phyloP scores from a whole-genome alignment of 2,329 filamentous ascomycete species.

The Zymoseptoria ardabiliae region DNA sequence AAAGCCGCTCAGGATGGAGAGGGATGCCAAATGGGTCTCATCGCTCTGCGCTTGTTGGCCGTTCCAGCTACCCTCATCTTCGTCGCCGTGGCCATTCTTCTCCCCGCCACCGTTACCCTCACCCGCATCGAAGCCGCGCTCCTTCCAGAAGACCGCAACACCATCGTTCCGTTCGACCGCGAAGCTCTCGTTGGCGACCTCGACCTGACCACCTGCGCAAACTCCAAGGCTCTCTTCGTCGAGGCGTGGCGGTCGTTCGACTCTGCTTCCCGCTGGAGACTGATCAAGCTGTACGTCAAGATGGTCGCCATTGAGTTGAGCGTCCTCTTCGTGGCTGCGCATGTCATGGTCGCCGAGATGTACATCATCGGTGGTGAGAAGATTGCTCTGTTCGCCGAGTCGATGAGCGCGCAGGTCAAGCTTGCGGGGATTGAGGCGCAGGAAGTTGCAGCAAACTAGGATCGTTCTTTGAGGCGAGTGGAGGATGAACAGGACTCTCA shows the following conservation, averaged over 20 bases:
- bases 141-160: conserved; percentile 71
- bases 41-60: conserved; percentile 37
- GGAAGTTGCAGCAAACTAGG: conserved; percentile 5
- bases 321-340: conserved; percentile 20
- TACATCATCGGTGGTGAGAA: conserved; percentile 26
- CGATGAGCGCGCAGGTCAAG: conserved; percentile 20
- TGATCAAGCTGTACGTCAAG: conserved; percentile 71
- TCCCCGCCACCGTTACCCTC: conserved; percentile 71
- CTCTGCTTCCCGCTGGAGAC: conserved; percentile 61
- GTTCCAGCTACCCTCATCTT: conserved; percentile 35
- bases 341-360: conserved; percentile 23
- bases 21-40: conserved; percentile 21
- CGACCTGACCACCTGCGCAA: conserved; percentile 62
- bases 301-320: conserved; percentile 46
- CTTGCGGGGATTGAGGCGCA: conserved; percentile 21
- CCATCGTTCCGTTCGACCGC: conserved; percentile 85
- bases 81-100: conserved; percentile 60
- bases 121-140: conserved; percentile 81
- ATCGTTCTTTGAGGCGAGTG: background rate
- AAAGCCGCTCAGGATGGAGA: conserved; percentile 18
- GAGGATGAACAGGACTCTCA: background rate
- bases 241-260: conserved; percentile 78
- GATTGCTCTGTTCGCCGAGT: conserved; percentile 21
- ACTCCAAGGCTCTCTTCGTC: conserved; percentile 50
- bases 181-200: conserved; percentile 63